Conservation (phyloP, 352 stramenopile genomes). For the Phytophthora vignae region DNA sequence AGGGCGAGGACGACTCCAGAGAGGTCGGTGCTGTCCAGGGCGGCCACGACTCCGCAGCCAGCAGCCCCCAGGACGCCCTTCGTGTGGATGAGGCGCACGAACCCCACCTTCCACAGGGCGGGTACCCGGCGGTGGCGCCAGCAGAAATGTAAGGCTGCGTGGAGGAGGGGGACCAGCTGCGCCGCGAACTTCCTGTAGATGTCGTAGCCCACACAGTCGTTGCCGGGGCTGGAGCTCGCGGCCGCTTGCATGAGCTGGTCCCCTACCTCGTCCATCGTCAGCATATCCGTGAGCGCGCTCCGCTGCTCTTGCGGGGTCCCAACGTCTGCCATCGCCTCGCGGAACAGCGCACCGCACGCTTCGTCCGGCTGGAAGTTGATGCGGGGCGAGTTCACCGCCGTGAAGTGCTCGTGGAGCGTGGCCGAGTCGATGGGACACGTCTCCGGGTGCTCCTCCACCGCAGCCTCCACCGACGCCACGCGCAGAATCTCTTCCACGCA, state of each 20-base stretch:
- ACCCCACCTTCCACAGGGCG: not conserved
- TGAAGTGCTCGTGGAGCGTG: no score
- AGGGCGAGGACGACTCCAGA: no score
- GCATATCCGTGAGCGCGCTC: not conserved
- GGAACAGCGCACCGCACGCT: not conserved
- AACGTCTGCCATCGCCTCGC: not conserved
- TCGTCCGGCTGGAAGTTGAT: no score
- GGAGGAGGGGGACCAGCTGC: constrained; percentile 26
- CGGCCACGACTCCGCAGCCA: no score
- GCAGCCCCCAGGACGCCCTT: no score
- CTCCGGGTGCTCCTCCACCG: not conserved
- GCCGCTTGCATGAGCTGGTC: constrained; percentile 11
- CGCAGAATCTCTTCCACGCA: no score
- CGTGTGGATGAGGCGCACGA: no score
- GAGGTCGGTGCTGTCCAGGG: no score
- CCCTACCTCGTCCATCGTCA: constrained; percentile 10
- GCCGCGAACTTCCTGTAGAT: constrained; percentile 12
- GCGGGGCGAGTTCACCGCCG: no score
- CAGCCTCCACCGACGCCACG: not conserved
- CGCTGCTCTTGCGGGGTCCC: not conserved
- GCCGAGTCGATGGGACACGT: no score
- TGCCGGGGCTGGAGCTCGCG: constrained; percentile 12
- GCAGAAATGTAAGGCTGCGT: constrained; percentile 1
- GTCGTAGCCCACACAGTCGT: constrained; percentile 34
- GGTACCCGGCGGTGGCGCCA: not conserved